Conservation (phyloP, 805 yeast species). For the Teunomyces funiuensis region DNA sequence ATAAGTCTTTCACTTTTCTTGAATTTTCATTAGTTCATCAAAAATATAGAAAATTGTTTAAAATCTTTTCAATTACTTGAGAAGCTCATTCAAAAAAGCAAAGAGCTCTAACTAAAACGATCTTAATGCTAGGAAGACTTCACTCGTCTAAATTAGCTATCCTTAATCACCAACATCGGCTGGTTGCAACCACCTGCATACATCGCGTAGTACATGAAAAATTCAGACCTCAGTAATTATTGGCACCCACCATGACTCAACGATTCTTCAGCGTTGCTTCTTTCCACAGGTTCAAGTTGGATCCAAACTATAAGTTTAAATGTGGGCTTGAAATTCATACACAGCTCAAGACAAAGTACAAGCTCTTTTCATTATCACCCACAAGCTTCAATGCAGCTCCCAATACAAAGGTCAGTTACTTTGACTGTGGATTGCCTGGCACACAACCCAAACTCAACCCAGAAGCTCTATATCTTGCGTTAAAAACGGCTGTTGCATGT, state of each 20-base stretch:
- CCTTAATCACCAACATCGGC: not conserved
- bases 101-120: too few species aligned
- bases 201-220: not conserved
- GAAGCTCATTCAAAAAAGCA: too few species aligned
- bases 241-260: not conserved
- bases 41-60: too few species aligned
- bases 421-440: conserved; percentile 89
- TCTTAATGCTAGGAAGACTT: not conserved
- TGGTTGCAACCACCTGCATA: not conserved
- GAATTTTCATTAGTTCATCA: too few species aligned
- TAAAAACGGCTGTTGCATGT: conserved; percentile 71
- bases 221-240: not conserved
- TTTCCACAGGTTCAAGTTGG: conserved; percentile 11
- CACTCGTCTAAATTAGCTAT: not conserved
- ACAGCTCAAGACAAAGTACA: conserved; percentile 70
- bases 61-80: too few species aligned
- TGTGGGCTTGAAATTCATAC: conserved; percentile 95
- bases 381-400: conserved; percentile 53
- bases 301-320: conserved; percentile 42
- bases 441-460: conserved; percentile 82
- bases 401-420: conserved; percentile 70
- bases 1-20: too few species aligned
- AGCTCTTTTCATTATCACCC: conserved; percentile 70
- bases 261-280: not conserved
- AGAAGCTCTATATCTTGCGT: conserved; percentile 68